Percentiles rank a stretch among this genome's conserved stretches.
These are phyloP conservation scores for Cyberlindnera misumaiensis DNA, from an alignment of 805 yeast species.

Conservation along the genomic window DNA sequence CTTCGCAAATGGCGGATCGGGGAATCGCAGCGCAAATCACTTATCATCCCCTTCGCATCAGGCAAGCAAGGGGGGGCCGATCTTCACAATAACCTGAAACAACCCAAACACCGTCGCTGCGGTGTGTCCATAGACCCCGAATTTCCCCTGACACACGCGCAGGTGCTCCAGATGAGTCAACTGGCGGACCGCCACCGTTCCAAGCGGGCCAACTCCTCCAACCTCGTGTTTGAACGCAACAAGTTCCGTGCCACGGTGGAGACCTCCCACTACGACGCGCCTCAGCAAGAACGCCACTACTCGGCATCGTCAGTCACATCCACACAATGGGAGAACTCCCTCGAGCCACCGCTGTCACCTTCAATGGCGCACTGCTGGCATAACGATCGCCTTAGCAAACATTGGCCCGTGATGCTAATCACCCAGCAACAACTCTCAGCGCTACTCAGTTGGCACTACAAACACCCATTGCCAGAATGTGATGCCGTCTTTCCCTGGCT, in stretches of 20 bases:
- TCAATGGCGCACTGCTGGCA: conserved; percentile 16
- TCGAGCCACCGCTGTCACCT: conserved; percentile 14
- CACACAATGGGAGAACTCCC: conserved; percentile 3
- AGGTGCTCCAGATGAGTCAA: too few relatives aligned
- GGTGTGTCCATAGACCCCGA: too few relatives aligned
- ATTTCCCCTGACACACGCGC: too few relatives aligned
- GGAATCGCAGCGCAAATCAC: too few relatives aligned
- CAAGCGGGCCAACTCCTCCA: conserved; percentile 20
- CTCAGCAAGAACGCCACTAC: conserved; percentile 10
- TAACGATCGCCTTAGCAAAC: conserved; percentile 3
- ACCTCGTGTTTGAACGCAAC: conserved; percentile 17
- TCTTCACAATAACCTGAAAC: too few relatives aligned
- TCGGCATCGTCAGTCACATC: conserved; percentile 8
- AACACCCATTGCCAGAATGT: conserved; percentile 51
- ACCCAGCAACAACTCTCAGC: conserved; percentile 14
- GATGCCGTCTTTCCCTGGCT: conserved; percentile 81
- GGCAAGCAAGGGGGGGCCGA: too few relatives aligned
- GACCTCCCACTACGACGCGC: conserved; percentile 2
- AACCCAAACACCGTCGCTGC: too few relatives aligned
- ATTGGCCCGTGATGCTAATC: conserved; percentile 18
- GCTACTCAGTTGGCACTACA: conserved; percentile 17
- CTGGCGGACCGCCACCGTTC: conserved; percentile 6
- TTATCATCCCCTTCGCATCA: too few relatives aligned
- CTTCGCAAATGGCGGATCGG: too few relatives aligned
- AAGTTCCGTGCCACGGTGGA: conserved; percentile 14